A percentile compares a stretch with the other conserved stretches of the same genome.
phyloP scores from a whole-genome alignment of 495 filamentous ascomycete genomes.

The Penicillium roqueforti region DNA sequence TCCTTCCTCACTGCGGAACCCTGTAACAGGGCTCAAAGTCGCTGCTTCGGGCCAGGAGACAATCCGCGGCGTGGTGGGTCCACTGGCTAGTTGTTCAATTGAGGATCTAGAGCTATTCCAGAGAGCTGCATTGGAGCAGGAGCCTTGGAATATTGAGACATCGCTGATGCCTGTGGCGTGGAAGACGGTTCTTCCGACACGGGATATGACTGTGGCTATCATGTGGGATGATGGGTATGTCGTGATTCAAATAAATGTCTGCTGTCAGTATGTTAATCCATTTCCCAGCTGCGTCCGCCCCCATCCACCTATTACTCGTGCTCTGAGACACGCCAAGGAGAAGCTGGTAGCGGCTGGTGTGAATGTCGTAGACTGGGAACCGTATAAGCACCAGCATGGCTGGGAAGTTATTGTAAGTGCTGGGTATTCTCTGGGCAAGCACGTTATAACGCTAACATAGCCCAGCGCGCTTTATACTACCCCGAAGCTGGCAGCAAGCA shows the following conservation, averaged over 20 bases:
- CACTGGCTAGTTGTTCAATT: constrained; percentile 54
- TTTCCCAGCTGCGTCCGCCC: constrained; percentile 42
- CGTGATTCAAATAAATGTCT: background rate
- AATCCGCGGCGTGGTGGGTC: constrained; percentile 58
- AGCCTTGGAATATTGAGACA: constrained; percentile 62
- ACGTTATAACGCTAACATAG: background rate
- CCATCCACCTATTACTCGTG: constrained; percentile 64
- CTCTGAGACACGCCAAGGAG: constrained; percentile 52
- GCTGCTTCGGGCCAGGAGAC: constrained; percentile 55
- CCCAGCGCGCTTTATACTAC: constrained; percentile 50
- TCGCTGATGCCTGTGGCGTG: constrained; percentile 56
- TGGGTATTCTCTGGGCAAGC: background rate
- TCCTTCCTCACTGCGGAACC: constrained; percentile 52
- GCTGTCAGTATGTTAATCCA: background rate
- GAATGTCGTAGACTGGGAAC: constrained; percentile 61
- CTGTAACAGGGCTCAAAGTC: constrained; percentile 35
- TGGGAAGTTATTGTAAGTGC: constrained; percentile 53
- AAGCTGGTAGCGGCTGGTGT: constrained; percentile 50
- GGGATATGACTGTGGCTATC: constrained; percentile 60
- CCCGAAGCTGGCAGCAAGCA: constrained; percentile 49
- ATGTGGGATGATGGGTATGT: constrained; percentile 61
- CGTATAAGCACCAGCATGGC: constrained; percentile 56
- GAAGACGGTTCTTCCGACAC: constrained; percentile 38
- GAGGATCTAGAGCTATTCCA: constrained; percentile 64
- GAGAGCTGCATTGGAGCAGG: constrained; percentile 50